A percentile compares a stretch with the other conserved stretches of the same genome.
These are phyloP conservation scores for Quercus lobata DNA, from an alignment of 331 rosid genomes.

Conservation along the genomic window DNA sequence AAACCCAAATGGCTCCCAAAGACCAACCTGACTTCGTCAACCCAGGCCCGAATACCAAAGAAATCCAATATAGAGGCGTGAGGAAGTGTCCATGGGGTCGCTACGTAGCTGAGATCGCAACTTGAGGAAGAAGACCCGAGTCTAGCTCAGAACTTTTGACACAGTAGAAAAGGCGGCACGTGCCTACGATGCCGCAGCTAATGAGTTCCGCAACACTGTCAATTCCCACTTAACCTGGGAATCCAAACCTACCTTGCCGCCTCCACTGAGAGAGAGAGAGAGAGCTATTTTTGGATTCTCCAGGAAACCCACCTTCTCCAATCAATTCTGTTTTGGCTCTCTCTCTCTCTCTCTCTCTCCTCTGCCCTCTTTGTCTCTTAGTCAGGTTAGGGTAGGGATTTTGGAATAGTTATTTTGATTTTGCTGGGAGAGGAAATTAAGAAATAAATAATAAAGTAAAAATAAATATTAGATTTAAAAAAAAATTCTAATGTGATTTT, in stretches of 20 bases:
- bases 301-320: too few species aligned
- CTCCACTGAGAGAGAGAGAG: too few species aligned
- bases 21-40: slow-evolving; percentile 13
- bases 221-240: slow-evolving; percentile 41
- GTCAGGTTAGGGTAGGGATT: too few species aligned
- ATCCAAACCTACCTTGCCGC: accelerated
- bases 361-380: too few species aligned
- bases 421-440: too few species aligned
- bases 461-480: too few species aligned
- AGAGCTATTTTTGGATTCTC: too few species aligned
- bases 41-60: slow-evolving; percentile 19
- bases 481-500: too few species aligned
- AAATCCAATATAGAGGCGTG: slow-evolving; percentile 64
- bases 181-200: slow-evolving; percentile 62
- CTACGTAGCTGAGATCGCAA: slow-evolving; percentile 80
- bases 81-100: slow-evolving; percentile 82
- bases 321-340: too few species aligned
- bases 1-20: slow-evolving; percentile 48
- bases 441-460: too few species aligned
- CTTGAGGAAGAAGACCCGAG: slow-evolving; percentile 65
- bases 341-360: too few species aligned
- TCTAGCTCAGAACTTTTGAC: slow-evolving; percentile 72
- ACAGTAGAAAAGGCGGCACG: slow-evolving; percentile 71
- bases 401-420: too few species aligned
- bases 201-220: slow-evolving; percentile 62